Evolutionary conservation across 352 stramenopile genomes (phyloP).

Genomic region (Thalassiosira mediterranea): DNA sequence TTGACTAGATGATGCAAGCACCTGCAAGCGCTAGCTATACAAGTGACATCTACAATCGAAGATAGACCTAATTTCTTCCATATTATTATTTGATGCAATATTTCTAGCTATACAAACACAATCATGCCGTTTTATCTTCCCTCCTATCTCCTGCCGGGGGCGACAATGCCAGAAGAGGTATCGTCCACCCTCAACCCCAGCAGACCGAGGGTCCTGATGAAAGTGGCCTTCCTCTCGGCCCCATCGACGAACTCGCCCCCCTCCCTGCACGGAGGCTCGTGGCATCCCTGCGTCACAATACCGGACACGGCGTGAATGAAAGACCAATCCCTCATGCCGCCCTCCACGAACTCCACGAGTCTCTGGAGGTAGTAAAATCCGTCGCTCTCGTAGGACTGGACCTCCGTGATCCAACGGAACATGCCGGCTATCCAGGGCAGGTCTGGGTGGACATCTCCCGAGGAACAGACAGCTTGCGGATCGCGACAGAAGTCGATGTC

Average conservation of each 20-base stretch:
- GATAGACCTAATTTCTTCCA: too few relatives aligned
- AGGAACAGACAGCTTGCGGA: constrained; percentile 51
- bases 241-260: neutral
- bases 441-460: constrained; percentile 34
- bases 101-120: too few relatives aligned
- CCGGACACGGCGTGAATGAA: constrained; percentile 22
- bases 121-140: too few relatives aligned
- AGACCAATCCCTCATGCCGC: constrained; percentile 2
- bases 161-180: too few relatives aligned
- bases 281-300: constrained; percentile 49
- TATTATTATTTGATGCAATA: too few relatives aligned
- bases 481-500: constrained; percentile 44
- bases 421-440: constrained; percentile 52
- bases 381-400: constrained; percentile 27
- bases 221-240: neutral
- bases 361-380: constrained; percentile 3
- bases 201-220: neutral
- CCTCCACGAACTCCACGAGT: neutral
- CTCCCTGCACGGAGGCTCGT: constrained; percentile 13
- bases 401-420: constrained; percentile 30
- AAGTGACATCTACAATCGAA: too few relatives aligned
- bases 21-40: too few relatives aligned
- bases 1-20: too few relatives aligned
- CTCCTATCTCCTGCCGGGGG: too few relatives aligned
- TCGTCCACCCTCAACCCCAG: constrained; percentile 1